Evolutionary conservation across 2,329 filamentous ascomycete genomes (phyloP).

Genomic region (Fusarium torreyae): DNA sequence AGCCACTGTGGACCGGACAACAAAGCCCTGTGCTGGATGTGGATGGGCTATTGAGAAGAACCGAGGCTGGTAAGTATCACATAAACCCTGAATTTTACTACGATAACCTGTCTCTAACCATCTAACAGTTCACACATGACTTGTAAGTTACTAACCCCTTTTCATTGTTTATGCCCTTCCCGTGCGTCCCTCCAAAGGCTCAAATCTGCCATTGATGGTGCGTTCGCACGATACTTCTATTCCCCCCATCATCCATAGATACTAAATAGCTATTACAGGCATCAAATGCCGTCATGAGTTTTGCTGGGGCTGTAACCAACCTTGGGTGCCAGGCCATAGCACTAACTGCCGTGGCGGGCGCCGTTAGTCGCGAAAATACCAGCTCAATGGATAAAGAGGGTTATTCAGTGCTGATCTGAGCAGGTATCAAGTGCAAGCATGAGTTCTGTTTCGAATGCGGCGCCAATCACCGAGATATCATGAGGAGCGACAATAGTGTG

Average conservation of each 20-base stretch:
- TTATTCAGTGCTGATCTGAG: slow-evolving; percentile 29
- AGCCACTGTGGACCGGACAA: slow-evolving; percentile 49
- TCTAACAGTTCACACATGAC: slow-evolving; percentile 58
- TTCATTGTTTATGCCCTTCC: neutral
- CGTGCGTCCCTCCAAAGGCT: slow-evolving; percentile 7
- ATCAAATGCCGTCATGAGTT: slow-evolving; percentile 54
- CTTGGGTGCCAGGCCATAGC: slow-evolving; percentile 44
- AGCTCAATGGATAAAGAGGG: neutral
- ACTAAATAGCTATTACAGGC: slow-evolving; percentile 49
- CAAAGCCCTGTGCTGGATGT: slow-evolving; percentile 59
- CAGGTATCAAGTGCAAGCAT: slow-evolving; percentile 55
- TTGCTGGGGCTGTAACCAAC: slow-evolving; percentile 54
- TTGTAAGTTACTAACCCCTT: slow-evolving; percentile 53
- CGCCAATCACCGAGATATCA: slow-evolving; percentile 53
- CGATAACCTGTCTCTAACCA: slow-evolving; percentile 43
- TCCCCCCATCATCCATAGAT: neutral
- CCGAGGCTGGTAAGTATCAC: slow-evolving; percentile 58
- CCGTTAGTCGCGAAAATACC: neutral
- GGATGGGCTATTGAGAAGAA: slow-evolving; percentile 59
- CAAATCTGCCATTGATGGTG: slow-evolving; percentile 27
- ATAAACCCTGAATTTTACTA: neutral
- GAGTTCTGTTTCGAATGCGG: slow-evolving; percentile 59
- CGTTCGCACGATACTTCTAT: slow-evolving; percentile 24
- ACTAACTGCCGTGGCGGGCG: slow-evolving; percentile 40
- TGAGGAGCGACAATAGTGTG: slow-evolving; percentile 53